Percentiles rank a stretch among this genome's conserved stretches.
Evolutionary conservation across 768 basidiomycete species (phyloP).

Genomic region (Suillus bovinus): DNA sequence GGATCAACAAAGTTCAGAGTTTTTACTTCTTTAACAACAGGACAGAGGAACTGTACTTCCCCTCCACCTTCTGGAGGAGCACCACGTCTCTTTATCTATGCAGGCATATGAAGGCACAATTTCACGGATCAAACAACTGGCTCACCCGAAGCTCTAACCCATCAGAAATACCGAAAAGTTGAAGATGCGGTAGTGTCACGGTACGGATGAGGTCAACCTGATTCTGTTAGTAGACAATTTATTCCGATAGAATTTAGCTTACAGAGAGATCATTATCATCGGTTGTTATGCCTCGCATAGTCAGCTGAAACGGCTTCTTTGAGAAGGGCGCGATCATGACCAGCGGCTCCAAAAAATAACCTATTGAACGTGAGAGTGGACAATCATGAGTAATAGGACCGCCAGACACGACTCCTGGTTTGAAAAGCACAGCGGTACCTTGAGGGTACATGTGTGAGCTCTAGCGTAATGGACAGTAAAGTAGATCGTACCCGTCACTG

Average conservation of each 20-base stretch:
- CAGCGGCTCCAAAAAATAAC: slow-evolving; percentile 92
- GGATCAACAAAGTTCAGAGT: slow-evolving; percentile 90
- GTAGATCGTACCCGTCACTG: slow-evolving; percentile 74
- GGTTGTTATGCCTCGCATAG: slow-evolving; percentile 87
- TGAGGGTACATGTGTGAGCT: background rate
- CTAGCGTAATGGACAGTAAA: background rate
- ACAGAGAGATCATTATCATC: slow-evolving; percentile 93
- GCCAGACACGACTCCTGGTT: slow-evolving; percentile 89
- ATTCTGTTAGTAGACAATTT: slow-evolving; percentile 9
- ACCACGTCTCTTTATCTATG: slow-evolving; percentile 94
- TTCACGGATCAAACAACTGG: background rate
- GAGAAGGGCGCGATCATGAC: slow-evolving; percentile 91
- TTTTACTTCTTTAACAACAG: slow-evolving; percentile 87
- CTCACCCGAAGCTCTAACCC: slow-evolving; percentile 85
- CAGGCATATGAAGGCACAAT: background rate
- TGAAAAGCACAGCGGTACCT: slow-evolving; percentile 92
- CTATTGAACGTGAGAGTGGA: slow-evolving; percentile 83
- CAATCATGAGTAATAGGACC: slow-evolving; percentile 85
- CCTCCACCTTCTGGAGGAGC: slow-evolving; percentile 90
- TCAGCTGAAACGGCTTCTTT: slow-evolving; percentile 82
- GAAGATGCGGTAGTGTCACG: slow-evolving; percentile 87
- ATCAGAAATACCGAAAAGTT: slow-evolving; percentile 87
- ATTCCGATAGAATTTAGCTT: slow-evolving; percentile 21
- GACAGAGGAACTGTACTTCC: slow-evolving; percentile 91
- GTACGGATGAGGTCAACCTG: slow-evolving; percentile 89